phyloP scores from a whole-genome alignment of 148 eudicot genomes.

The Rhododendron mucronatum region DNA sequence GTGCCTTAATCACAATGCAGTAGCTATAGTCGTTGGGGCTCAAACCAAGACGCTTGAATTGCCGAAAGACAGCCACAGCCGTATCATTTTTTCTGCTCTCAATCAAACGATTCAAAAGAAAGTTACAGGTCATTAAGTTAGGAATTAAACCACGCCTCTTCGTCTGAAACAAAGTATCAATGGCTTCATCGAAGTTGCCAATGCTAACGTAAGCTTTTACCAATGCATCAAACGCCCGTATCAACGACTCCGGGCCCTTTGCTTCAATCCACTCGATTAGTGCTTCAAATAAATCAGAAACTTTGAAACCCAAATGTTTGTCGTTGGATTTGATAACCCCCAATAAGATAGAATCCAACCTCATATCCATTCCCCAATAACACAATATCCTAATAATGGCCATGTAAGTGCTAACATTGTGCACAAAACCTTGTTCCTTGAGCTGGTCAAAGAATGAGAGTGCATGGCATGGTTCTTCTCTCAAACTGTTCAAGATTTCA shows the following conservation, averaged over 20 bases:
- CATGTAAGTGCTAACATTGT: conserved; percentile 41
- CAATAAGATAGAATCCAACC: conserved; percentile 34
- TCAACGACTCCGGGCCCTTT: conserved; percentile 23
- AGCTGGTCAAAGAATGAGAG: conserved; percentile 33
- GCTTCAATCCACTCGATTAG: conserved; percentile 32
- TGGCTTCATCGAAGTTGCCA: conserved; percentile 56
- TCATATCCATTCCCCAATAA: conserved; percentile 29
- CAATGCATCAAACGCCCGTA: conserved; percentile 38
- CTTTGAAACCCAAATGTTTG: conserved; percentile 33
- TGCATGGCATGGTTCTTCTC: conserved; percentile 41
- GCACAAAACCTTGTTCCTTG: conserved; percentile 49
- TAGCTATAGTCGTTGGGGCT: conserved; percentile 59
- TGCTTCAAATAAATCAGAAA: conserved; percentile 45
- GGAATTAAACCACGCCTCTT: conserved; percentile 26
- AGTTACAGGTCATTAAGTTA: conserved; percentile 23
- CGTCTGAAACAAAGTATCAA: conserved; percentile 32
- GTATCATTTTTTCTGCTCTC: conserved; percentile 34
- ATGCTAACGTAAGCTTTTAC: conserved; percentile 54
- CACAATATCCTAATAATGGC: conserved; percentile 49
- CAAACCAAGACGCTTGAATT: conserved; percentile 43
- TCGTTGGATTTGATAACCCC: conserved; percentile 37
- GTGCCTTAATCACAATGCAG: conserved; percentile 51
- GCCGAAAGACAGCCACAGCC: conserved; percentile 42
- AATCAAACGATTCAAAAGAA: conserved; percentile 45
- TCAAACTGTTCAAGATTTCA: conserved; percentile 28